A percentile compares a stretch with the other conserved stretches of the same genome.
Evolutionary conservation across 108 stramenopile genomes (phyloP).

Genomic region (Skeletonema potamos): DNA sequence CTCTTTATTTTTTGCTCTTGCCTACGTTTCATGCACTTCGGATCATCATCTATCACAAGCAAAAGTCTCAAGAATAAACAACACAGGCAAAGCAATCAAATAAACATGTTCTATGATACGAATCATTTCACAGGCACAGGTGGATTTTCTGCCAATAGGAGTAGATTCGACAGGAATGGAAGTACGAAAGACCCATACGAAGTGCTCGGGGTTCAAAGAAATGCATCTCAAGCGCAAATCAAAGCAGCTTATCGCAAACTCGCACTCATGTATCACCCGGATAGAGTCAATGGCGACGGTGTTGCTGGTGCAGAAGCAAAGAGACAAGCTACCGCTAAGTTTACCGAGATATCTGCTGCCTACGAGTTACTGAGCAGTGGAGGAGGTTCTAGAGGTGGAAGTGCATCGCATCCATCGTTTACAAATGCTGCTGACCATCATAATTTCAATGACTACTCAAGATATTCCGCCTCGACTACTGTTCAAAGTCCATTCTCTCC

Average conservation of each 20-base stretch:
- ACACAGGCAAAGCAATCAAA: not conserved
- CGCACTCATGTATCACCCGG: slow-evolving; percentile 70
- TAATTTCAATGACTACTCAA: not conserved
- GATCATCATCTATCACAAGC: not conserved
- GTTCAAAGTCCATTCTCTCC: slow-evolving; percentile 8
- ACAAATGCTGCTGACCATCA: not conserved
- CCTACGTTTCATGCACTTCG: too few species aligned
- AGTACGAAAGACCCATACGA: slow-evolving; percentile 4
- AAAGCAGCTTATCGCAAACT: slow-evolving; percentile 67
- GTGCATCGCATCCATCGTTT: slow-evolving; percentile 35
- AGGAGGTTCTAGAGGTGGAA: not conserved
- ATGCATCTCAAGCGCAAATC: slow-evolving; percentile 55
- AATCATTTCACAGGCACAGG: not conserved
- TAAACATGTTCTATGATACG: not conserved
- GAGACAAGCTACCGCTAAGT: slow-evolving; percentile 17
- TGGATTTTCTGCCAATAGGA: not conserved
- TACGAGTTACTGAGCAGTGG: slow-evolving; percentile 28
- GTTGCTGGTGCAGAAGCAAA: slow-evolving; percentile 21
- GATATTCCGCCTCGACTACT: not conserved
- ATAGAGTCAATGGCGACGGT: slow-evolving; percentile 56
- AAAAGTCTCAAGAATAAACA: not conserved
- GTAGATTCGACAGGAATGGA: not conserved
- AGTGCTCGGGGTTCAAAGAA: slow-evolving; percentile 49
- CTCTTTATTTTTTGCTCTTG: too few species aligned
- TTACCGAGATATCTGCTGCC: slow-evolving; percentile 30